Evolutionary conservation across 1,284 basidiomycete genomes (phyloP), one percentile per base, ranked within the genome.

Genomic region (Rhodotorula sp.): DNA sequence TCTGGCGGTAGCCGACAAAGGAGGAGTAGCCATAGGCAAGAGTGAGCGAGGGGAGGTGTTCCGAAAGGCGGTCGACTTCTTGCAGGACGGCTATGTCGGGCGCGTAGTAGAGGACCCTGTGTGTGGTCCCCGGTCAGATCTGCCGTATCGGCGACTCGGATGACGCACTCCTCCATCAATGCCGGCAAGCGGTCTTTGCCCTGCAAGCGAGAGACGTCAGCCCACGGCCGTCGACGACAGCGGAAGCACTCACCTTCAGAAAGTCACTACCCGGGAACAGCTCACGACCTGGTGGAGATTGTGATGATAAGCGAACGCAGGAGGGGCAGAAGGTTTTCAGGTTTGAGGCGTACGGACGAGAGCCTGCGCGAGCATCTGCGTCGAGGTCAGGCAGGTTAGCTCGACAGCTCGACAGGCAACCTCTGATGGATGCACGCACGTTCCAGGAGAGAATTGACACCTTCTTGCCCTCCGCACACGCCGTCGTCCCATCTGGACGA

Each of bases 231-330:
- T 1, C 2, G 54, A 29, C 1, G 15, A 24, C 22, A 29, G 1
- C 0, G 1, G 30, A 1, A 29, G 15, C 4, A 20, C 48, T 13
- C 4, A 61, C 67, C 44, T 80, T 80, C 48, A 82, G 74, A 59
- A 77, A 79, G 68, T 82, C 81, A n/a, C 77, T 79, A 0, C 80
- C 80, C 0, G 81, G 81, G 66, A 82, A 82, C 10, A 82, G 74
- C 58, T 79, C 79, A 19, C 80, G 73, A 6, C 66, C 66, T 66
- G 60, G 5, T 0, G 8, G 19, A 34, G 4, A 7, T 29, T 6
- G 30, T 17, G 24, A 20, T 4, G 1, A 2, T 27, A 1, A 36
- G 19, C 49, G 15, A 53, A 17, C 34, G 20, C 22, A 34, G 1
- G 8, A 2, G 9, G 22, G 1, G 7, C 27, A 2, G 0, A 48